Evolutionary conservation across 208 protist species (phyloP).

Genomic region (Lotmaria passim): DNA sequence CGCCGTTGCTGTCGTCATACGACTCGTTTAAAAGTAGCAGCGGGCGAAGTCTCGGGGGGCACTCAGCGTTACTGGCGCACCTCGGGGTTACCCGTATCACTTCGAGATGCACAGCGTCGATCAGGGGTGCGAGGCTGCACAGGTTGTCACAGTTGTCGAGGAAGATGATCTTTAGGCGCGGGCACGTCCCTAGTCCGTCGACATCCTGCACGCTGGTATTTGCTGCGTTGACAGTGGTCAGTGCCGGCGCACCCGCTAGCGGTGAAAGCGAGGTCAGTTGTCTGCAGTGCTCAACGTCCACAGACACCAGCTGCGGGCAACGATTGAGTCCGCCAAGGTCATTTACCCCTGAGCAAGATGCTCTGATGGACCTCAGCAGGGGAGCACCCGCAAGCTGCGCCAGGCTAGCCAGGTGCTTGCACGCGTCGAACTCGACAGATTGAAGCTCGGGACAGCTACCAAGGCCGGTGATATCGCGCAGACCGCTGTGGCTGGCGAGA

Average conservation of each 20-base stretch:
- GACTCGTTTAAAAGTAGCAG: slow-evolving; percentile 1
- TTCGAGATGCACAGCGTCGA: background rate
- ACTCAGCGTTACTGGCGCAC: background rate
- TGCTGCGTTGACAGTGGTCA: slow-evolving; percentile 10
- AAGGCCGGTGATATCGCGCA: slow-evolving; percentile 2
- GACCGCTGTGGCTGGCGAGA: slow-evolving; percentile 13
- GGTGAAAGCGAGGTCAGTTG: background rate
- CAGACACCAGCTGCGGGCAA: slow-evolving; percentile 6
- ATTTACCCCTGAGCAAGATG: background rate
- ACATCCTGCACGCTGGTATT: slow-evolving; percentile 3
- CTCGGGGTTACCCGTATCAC: slow-evolving; percentile 4
- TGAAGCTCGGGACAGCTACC: background rate
- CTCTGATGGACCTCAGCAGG: background rate
- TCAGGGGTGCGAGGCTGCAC: slow-evolving; percentile 1
- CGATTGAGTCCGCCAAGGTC: background rate
- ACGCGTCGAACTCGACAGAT: background rate
- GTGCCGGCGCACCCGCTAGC: slow-evolving; percentile 12
- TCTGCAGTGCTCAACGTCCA: slow-evolving; percentile 13
- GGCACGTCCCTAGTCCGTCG: slow-evolving; percentile 18
- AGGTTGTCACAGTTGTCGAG: slow-evolving; percentile 6
- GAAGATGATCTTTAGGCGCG: slow-evolving; percentile 1
- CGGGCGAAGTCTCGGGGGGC: background rate
- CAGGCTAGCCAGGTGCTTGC: slow-evolving; percentile 2
- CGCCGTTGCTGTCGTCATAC: slow-evolving; percentile 5
- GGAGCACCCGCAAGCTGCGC: slow-evolving; percentile 15